A percentile compares a stretch with the other conserved stretches of the same genome.
These are phyloP conservation scores for Cytospora piceicola DNA, from an alignment of 2,329 filamentous ascomycete genomes.

Conservation along the genomic window DNA sequence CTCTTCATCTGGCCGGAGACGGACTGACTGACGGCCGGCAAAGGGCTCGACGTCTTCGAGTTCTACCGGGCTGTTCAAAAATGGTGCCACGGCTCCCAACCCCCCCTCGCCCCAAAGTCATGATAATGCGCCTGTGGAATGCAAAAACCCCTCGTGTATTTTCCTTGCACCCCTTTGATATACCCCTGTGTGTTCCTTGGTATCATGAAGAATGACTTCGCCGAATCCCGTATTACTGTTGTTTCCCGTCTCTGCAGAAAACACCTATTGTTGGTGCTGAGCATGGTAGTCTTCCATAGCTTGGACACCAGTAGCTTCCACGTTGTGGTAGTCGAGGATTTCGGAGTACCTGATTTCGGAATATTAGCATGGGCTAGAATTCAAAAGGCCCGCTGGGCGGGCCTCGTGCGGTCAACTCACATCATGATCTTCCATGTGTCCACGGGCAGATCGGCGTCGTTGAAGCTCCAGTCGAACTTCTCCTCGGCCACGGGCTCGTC, in stretches of 20 bases:
- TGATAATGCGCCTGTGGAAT: slow-evolving; percentile 27
- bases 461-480: slow-evolving; percentile 99
- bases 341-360: slow-evolving; percentile 80
- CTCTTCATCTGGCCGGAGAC: slow-evolving; percentile 7
- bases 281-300: slow-evolving; percentile 47
- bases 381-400: not conserved
- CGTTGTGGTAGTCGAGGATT: slow-evolving; percentile 97
- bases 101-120: not conserved
- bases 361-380: slow-evolving; percentile 5
- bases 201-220: slow-evolving; percentile 29
- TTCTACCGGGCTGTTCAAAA: slow-evolving; percentile 13
- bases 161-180: slow-evolving; percentile 24
- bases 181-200: slow-evolving; percentile 22
- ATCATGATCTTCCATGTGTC: slow-evolving; percentile 99
- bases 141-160: slow-evolving; percentile 22
- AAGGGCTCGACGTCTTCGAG: slow-evolving; percentile 10
- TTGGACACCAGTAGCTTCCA: slow-evolving; percentile 58
- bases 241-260: slow-evolving; percentile 1
- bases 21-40: not conserved
- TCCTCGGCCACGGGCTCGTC: slow-evolving; percentile 95
- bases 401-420: slow-evolving; percentile 57
- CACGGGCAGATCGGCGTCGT: slow-evolving; percentile 94
- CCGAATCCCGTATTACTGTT: slow-evolving; percentile 25
- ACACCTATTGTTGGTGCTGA: slow-evolving; percentile 43
- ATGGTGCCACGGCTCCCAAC: slow-evolving; percentile 4